These are phyloP conservation scores for Viola pubescens DNA, from an alignment of 441 rosid species.

Conservation along the genomic window DNA sequence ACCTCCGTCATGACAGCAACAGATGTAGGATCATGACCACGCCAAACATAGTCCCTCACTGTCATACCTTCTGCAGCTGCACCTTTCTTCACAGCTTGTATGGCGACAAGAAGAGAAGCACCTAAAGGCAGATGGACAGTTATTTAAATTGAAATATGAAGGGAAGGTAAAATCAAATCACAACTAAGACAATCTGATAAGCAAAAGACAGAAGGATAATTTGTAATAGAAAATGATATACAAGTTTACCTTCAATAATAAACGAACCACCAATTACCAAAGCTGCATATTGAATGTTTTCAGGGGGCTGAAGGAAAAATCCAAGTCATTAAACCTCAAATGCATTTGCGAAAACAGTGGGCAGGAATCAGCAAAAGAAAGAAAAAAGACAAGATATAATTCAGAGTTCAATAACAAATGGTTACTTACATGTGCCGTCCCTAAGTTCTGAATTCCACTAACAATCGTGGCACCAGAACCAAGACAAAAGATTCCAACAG, in stretches of 20 bases:
- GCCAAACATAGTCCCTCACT: conserved; percentile 89
- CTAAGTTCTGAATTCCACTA: conserved; percentile 85
- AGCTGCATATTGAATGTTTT: conserved; percentile 78
- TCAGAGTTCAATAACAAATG: neutral
- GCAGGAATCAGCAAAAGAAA: conserved; percentile 7
- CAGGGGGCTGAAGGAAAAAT: conserved; percentile 62
- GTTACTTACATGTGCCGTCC: conserved; percentile 60
- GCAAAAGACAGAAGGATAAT: neutral
- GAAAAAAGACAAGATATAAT: neutral
- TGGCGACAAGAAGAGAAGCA: conserved; percentile 92
- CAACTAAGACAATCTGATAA: neutral
- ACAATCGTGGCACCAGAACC: conserved; percentile 99
- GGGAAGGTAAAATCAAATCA: neutral
- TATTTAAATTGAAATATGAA: neutral
- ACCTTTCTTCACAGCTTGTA: conserved; percentile 94
- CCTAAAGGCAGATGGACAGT: conserved; percentile 35
- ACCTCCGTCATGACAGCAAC: conserved; percentile 99
- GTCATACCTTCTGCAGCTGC: conserved; percentile 98
- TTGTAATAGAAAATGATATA: neutral
- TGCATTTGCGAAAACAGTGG: conserved; percentile 12
- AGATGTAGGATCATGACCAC: conserved; percentile 99
- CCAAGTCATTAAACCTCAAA: conserved; percentile 20
- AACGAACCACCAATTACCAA: conserved; percentile 94
- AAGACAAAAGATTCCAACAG: conserved; percentile 98
- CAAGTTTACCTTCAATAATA: conserved; percentile 71